phyloP scores from a whole-genome alignment of 2,329 filamentous ascomycete genomes.

The Bipolaris sorokiniana region DNA sequence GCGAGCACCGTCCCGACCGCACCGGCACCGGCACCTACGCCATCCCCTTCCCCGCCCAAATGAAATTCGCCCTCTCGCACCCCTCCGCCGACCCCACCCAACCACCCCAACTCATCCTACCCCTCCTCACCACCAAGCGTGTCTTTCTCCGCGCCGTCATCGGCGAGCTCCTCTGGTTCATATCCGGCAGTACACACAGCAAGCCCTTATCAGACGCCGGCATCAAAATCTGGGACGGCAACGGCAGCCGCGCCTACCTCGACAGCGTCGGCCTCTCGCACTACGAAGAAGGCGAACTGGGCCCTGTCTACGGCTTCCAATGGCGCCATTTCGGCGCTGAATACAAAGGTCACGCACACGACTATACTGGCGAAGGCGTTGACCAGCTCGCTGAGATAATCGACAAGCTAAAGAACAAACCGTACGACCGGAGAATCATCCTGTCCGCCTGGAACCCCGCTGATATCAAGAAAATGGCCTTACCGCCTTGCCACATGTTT shows the following conservation, averaged over 20 bases:
- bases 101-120: conserved; percentile 69
- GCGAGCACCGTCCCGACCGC: conserved; percentile 88
- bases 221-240: conserved; percentile 98
- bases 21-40: conserved; percentile 93
- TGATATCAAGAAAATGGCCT: conserved; percentile 84
- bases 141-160: conserved; percentile 91
- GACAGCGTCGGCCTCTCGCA: conserved; percentile 82
- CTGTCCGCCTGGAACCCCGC: conserved; percentile 92
- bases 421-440: conserved; percentile 89
- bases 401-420: conserved; percentile 79
- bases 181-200: conserved; percentile 82
- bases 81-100: conserved; percentile 49
- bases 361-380: conserved; percentile 87
- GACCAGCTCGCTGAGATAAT: conserved; percentile 94
- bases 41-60: conserved; percentile 82
- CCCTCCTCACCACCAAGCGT: conserved; percentile 95
- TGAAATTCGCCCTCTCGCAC: conserved; percentile 83
- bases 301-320: conserved; percentile 97
- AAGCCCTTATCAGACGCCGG: conserved; percentile 75
- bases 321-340: conserved; percentile 97
- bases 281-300: conserved; percentile 85
- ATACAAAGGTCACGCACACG: conserved; percentile 70
- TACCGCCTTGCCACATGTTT: conserved; percentile 97
- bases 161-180: conserved; percentile 94
- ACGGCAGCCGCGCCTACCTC: conserved; percentile 87